Percentiles rank a stretch among this genome's conserved stretches.
Conservation (phyloP, 1,284 basidiomycete genomes). For the Prillingera fragicola region DNA sequence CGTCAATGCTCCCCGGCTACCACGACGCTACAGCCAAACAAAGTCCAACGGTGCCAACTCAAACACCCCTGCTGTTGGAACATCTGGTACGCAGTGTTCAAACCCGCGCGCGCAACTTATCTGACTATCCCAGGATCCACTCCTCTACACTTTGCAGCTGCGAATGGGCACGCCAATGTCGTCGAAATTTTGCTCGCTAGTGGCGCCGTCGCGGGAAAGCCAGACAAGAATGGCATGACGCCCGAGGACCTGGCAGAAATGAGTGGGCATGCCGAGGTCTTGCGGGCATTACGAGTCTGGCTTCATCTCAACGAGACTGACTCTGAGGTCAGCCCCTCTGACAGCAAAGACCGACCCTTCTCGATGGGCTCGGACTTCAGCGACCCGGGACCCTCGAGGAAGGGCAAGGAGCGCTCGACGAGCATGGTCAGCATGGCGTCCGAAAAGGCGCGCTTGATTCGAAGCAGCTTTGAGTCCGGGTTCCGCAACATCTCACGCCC, state of each 20-base stretch:
- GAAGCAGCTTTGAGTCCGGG: slow-evolving; percentile 10
- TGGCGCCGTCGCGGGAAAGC: slow-evolving; percentile 68
- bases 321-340: not conserved
- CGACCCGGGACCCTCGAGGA: slow-evolving; percentile 15
- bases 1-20: slow-evolving; percentile 71
- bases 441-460: slow-evolving; percentile 16
- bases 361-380: slow-evolving; percentile 1
- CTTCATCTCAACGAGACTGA: slow-evolving; percentile 24
- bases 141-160: slow-evolving; percentile 88
- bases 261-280: slow-evolving; percentile 48
- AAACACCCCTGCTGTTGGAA: slow-evolving; percentile 61
- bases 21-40: slow-evolving; percentile 71
- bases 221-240: slow-evolving; percentile 81
- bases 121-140: slow-evolving; percentile 59
- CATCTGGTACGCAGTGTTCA: slow-evolving; percentile 46
- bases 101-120: not conserved
- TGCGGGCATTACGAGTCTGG: slow-evolving; percentile 45
- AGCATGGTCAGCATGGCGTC: slow-evolving; percentile 31
- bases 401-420: slow-evolving; percentile 36
- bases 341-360: not conserved
- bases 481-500: no score
- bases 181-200: slow-evolving; percentile 69
- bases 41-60: slow-evolving; percentile 36
- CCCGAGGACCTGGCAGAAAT: slow-evolving; percentile 54
- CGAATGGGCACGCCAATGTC: slow-evolving; percentile 74